Conservation (phyloP, 768 basidiomycete genomes). For the Boletus subparvulus region DNA sequence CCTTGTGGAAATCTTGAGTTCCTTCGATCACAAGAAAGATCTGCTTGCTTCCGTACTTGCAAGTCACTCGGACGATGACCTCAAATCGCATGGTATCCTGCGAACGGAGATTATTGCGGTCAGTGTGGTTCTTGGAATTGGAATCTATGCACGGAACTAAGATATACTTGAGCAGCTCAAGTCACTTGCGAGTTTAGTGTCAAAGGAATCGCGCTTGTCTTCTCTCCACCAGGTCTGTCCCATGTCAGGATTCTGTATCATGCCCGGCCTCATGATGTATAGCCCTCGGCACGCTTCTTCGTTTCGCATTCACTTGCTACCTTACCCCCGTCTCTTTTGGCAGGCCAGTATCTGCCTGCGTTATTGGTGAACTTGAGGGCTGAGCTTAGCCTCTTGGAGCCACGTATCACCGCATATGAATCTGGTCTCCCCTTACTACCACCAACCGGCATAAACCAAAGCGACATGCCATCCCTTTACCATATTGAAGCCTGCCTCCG, state of each 20-base stretch:
- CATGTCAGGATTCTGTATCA: not conserved
- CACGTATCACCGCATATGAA: conserved; percentile 39
- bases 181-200: conserved; percentile 36
- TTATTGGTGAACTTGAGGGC: conserved; percentile 34
- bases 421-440: conserved; percentile 44
- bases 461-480: conserved; percentile 38
- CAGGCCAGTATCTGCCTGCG: conserved; percentile 26
- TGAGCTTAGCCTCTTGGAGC: conserved; percentile 41
- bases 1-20: conserved; percentile 44
- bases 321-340: conserved; percentile 47
- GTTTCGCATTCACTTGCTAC: conserved; percentile 48
- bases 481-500: conserved; percentile 56
- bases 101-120: conserved; percentile 62
- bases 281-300: conserved; percentile 59
- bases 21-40: conserved; percentile 40
- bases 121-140: conserved; percentile 22
- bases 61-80: conserved; percentile 37
- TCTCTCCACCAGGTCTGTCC: conserved; percentile 19
- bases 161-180: conserved; percentile 29
- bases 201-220: conserved; percentile 35
- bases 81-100: conserved; percentile 52
- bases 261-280: conserved; percentile 6
- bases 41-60: conserved; percentile 46
- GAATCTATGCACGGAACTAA: conserved; percentile 5
- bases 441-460: conserved; percentile 6